phyloP scores from a whole-genome alignment of 805 yeast species.

The Millerago galiae region DNA sequence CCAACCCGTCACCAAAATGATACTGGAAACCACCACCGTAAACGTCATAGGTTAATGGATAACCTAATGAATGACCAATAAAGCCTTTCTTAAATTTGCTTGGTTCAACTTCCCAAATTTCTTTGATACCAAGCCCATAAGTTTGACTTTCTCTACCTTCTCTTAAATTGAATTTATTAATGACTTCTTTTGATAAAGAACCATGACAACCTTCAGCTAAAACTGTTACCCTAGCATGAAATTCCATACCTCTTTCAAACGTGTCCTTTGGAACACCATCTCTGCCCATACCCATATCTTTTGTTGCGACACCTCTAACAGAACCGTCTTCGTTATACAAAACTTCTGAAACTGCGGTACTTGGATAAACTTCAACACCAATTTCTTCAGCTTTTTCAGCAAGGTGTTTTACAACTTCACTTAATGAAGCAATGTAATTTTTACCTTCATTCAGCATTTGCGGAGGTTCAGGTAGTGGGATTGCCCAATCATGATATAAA shows the following conservation, averaged over 20 bases:
- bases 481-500: constrained; percentile 50
- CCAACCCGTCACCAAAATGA: constrained; percentile 91
- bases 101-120: constrained; percentile 91
- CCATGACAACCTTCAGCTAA: constrained; percentile 99
- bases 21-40: constrained; percentile 98
- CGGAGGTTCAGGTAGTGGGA: constrained; percentile 89
- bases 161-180: constrained; percentile 63
- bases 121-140: constrained; percentile 93
- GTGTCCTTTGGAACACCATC: constrained; percentile 69
- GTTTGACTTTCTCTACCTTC: constrained; percentile 69
- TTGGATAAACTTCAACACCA: constrained; percentile 92
- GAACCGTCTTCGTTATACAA: constrained; percentile 54
- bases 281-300: constrained; percentile 80
- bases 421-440: constrained; percentile 80
- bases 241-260: constrained; percentile 97
- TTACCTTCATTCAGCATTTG: constrained; percentile 76
- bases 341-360: constrained; percentile 78
- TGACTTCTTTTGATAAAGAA: constrained; percentile 73
- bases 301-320: constrained; percentile 88
- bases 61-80: constrained; percentile 86
- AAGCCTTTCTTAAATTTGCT: constrained; percentile 75
- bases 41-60: constrained; percentile 63
- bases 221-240: constrained; percentile 82
- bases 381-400: constrained; percentile 86
- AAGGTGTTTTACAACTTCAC: constrained; percentile 73